These are phyloP conservation scores for Pseudognaphalium luteoalbum DNA, from an alignment of 129 eudicot genomes.

Conservation along the genomic window DNA sequence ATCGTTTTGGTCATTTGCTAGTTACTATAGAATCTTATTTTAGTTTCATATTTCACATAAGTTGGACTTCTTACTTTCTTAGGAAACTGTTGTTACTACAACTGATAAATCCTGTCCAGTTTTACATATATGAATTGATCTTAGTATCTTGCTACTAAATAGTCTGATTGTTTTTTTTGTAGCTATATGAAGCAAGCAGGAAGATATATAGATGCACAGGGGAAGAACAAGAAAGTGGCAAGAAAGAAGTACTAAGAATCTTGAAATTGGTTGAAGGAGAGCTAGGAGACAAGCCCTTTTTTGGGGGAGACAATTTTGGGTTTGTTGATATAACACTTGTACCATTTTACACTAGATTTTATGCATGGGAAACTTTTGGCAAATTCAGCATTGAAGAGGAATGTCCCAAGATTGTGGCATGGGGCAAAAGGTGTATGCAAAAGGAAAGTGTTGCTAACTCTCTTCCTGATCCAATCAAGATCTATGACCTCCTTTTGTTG, in stretches of 20 bases:
- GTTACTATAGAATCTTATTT: too few relatives aligned
- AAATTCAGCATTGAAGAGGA: constrained; percentile 42
- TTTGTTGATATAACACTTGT: constrained; percentile 40
- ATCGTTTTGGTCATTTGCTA: too few relatives aligned
- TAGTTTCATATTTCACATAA: too few relatives aligned
- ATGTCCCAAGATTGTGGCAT: constrained; percentile 36
- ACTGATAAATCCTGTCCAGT: too few relatives aligned
- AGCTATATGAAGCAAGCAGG: constrained; percentile 40
- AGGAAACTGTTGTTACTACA: too few relatives aligned
- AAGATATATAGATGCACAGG: constrained; percentile 31
- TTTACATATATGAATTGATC: not conserved
- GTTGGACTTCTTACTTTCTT: too few relatives aligned
- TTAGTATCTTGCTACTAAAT: too few relatives aligned
- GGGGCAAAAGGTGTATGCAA: constrained; percentile 41
- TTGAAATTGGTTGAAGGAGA: constrained; percentile 38
- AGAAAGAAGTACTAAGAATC: constrained; percentile 31
- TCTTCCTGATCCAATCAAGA: constrained; percentile 34
- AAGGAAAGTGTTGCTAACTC: constrained; percentile 41
- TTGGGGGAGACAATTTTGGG: constrained; percentile 42
- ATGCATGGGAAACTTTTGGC: constrained; percentile 40
- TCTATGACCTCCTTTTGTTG: constrained; percentile 28
- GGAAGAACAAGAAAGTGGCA: constrained; percentile 33
- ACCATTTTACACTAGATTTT: constrained; percentile 37
- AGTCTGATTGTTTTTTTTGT: not conserved
- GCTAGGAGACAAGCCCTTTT: constrained; percentile 38